Evolutionary conservation across 2,329 filamentous ascomycete genomes (phyloP).

Genomic region (Fusarium sublunatum): DNA sequence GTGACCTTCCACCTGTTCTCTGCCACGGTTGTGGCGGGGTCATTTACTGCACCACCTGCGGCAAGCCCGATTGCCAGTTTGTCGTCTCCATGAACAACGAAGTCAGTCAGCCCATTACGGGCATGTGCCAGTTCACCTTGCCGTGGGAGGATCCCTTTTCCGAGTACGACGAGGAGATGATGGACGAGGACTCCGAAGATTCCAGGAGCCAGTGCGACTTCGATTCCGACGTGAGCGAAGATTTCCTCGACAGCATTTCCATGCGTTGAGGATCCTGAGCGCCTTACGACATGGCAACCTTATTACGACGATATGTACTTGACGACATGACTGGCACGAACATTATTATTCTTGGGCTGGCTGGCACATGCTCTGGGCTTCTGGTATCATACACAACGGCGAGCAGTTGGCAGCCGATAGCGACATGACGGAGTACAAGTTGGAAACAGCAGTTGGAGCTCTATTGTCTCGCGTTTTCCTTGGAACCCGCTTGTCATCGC

Average conservation of each 20-base stretch:
- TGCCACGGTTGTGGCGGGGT: slow-evolving; percentile 61
- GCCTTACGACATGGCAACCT: background rate
- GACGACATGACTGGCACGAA: slow-evolving; percentile 29
- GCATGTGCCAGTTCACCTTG: slow-evolving; percentile 47
- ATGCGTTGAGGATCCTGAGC: slow-evolving; percentile 39
- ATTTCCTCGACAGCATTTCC: slow-evolving; percentile 40
- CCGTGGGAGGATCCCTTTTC: slow-evolving; percentile 50
- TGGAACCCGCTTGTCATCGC: slow-evolving; percentile 46
- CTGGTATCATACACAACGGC: slow-evolving; percentile 20
- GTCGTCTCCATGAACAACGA: slow-evolving; percentile 30
- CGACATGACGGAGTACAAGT: slow-evolving; percentile 34
- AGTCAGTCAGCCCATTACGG: slow-evolving; percentile 43
- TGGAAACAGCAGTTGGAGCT: slow-evolving; percentile 43
- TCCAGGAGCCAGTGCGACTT: slow-evolving; percentile 34
- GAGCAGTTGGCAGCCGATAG: slow-evolving; percentile 34
- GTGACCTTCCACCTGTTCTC: slow-evolving; percentile 64
- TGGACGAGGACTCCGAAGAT: slow-evolving; percentile 44
- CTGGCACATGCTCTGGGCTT: slow-evolving; percentile 46
- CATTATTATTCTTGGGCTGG: slow-evolving; percentile 16
- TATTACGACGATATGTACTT: slow-evolving; percentile 21
- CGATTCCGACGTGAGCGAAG: slow-evolving; percentile 39
- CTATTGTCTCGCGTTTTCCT: slow-evolving; percentile 42
- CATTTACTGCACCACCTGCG: slow-evolving; percentile 58
- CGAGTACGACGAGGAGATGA: slow-evolving; percentile 55
- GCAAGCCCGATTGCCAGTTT: slow-evolving; percentile 43